These are phyloP conservation scores for Panicum miliaceum DNA, from an alignment of 176 grass and related monocot species.

Conservation along the genomic window DNA sequence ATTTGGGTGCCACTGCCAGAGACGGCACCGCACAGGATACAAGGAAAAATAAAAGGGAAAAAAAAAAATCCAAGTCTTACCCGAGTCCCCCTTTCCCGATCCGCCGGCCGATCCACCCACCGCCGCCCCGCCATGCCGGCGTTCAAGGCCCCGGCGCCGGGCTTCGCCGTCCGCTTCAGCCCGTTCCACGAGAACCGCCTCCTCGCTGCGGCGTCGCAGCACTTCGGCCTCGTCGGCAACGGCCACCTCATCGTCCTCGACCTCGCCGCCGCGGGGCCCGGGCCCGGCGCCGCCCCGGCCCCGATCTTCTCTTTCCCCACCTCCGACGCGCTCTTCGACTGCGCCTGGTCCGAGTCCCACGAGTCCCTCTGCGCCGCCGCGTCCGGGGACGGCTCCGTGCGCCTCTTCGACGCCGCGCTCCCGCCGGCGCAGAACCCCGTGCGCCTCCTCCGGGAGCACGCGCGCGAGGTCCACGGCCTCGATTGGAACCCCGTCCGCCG, in stretches of 20 bases:
- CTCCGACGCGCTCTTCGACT: constrained; percentile 86
- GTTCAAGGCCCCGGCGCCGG: constrained; percentile 77
- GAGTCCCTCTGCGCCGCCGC: constrained; percentile 76
- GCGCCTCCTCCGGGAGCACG: constrained; percentile 80
- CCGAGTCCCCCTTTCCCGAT: constrained; percentile 15
- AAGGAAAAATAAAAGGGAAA: too few species aligned
- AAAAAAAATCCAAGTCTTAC: constrained; percentile 25
- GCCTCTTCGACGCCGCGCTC: constrained; percentile 69
- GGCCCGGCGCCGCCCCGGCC: constrained; percentile 17
- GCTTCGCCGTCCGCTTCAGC: constrained; percentile 80
- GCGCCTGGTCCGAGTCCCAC: constrained; percentile 92
- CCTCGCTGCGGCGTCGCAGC: constrained; percentile 68
- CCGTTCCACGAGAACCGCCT: constrained; percentile 88
- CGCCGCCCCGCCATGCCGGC: constrained; percentile 64
- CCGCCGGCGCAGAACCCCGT: constrained; percentile 71
- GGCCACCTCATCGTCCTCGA: constrained; percentile 93
- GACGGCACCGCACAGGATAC: too few species aligned
- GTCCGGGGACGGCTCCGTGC: constrained; percentile 76
- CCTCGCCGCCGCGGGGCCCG: constrained; percentile 47
- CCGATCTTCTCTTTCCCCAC: constrained; percentile 81
- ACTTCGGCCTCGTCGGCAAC: constrained; percentile 90
- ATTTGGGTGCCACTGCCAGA: too few species aligned
- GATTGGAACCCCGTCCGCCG: constrained; percentile 91
- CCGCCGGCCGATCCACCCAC: constrained; percentile 42
- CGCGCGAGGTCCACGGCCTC: constrained; percentile 66